A percentile compares a stretch with the other conserved stretches of the same genome.
These are phyloP conservation scores for Ramaria sp. DNA, from an alignment of 768 basidiomycete genomes.

Conservation along the genomic window DNA sequence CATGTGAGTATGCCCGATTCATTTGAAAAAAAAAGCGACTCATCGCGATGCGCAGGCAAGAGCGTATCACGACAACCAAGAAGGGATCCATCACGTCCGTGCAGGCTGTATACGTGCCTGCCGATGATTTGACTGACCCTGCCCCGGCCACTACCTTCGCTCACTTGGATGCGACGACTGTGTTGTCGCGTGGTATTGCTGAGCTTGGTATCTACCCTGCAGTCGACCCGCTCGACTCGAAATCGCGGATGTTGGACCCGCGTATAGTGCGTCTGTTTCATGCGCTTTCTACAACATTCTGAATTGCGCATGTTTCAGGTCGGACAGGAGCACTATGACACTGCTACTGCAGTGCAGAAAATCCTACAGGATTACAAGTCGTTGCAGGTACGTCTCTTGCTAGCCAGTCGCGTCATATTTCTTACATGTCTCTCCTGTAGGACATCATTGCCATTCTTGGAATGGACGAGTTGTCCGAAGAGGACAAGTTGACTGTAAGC, in stretches of 20 bases:
- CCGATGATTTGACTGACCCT: conserved; percentile 99
- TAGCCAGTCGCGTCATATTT: neutral
- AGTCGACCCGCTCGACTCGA: conserved; percentile 98
- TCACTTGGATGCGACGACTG: conserved; percentile 99
- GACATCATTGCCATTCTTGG: conserved; percentile 99
- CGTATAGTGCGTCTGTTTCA: conserved; percentile 64
- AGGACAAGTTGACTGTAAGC: conserved; percentile 86
- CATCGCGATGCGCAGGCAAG: conserved; percentile 55
- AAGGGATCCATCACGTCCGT: conserved; percentile 99
- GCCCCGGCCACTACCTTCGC: conserved; percentile 99
- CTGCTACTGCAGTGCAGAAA: conserved; percentile 95
- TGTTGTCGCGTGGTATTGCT: conserved; percentile 97
- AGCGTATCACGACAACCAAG: conserved; percentile 99
- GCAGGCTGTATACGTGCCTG: conserved; percentile 99
- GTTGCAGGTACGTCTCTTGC: conserved; percentile 39
- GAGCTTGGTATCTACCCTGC: conserved; percentile 99
- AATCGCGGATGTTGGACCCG: conserved; percentile 99
- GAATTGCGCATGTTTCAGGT: conserved; percentile 31
- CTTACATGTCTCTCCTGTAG: conserved; percentile 12
- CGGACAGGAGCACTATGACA: conserved; percentile 88
- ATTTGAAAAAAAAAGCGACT: neutral
- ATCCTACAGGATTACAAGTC: conserved; percentile 96
- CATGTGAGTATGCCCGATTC: conserved; percentile 39
- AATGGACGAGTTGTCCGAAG: conserved; percentile 99
- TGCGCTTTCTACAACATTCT: neutral